These are phyloP conservation scores for Cutaneotrichosporon cutaneum DNA, from an alignment of 1,284 basidiomycete genomes.

Conservation along the genomic window DNA sequence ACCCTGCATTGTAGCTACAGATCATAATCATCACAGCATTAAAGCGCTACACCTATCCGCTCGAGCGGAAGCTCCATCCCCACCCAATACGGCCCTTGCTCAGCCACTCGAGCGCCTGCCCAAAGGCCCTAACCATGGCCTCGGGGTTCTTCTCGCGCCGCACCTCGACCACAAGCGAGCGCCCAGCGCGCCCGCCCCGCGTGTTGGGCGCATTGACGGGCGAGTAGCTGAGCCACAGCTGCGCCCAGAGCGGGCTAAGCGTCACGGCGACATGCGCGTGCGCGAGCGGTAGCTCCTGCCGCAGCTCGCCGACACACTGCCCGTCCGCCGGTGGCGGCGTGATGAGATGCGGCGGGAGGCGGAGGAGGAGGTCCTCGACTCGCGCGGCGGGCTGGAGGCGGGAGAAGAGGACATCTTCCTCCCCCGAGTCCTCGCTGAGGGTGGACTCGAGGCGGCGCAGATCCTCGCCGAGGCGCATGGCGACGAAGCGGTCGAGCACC, in stretches of 20 bases:
- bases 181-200: conserved; percentile 15
- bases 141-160: conserved; percentile 29
- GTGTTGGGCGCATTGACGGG: conserved; percentile 19
- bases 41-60: not conserved
- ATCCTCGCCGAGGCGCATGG: conserved; percentile 40
- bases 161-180: conserved; percentile 39
- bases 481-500: conserved; percentile 48
- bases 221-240: conserved; percentile 30
- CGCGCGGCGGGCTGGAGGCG: conserved; percentile 41
- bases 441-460: conserved; percentile 38
- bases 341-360: conserved; percentile 31
- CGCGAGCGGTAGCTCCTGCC: conserved; percentile 31
- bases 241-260: conserved; percentile 40
- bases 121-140: conserved; percentile 29
- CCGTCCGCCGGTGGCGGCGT: not conserved
- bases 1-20: not conserved
- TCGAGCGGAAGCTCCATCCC: conserved; percentile 25
- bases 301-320: not conserved
- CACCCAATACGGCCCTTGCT: conserved; percentile 31
- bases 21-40: not conserved
- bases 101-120: conserved; percentile 39
- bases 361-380: conserved; percentile 43
- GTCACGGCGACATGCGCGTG: conserved; percentile 32
- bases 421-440: conserved; percentile 39
- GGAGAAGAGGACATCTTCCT: conserved; percentile 33